Evolutionary conservation across 2,329 filamentous ascomycete species (phyloP), one percentile per base, ranked within the genome.

Genomic region (Fragosphaeria purpurea): DNA sequence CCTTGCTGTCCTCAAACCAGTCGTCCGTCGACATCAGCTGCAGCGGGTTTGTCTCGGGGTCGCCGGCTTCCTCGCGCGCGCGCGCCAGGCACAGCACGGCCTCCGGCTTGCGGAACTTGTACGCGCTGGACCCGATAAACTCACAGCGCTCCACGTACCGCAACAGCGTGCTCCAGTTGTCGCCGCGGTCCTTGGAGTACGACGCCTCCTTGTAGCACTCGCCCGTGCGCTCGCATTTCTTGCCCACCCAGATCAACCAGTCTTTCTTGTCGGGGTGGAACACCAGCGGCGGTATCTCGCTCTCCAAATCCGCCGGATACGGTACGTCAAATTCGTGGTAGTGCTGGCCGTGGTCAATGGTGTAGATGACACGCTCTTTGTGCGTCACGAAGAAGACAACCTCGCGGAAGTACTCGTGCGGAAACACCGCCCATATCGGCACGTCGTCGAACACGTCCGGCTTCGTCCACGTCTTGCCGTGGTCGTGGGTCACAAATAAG

Each of bases 161-260:
- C 51, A 84, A 73, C 41, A 95, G 71, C 6, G 82, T 80, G 48
- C 82, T 70, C 93, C 93, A 98, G 47, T 79, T 75, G 54, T 85
- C 79, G 35, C 91, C 91, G 47, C 88, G 85, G 61, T 95, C 88
- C 35, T 72, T 82, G 38, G 86, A 88, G 51, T 88, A 74, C 43
- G 86, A 88, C 2, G 90, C 88, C 55, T 86, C 80, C 1, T 74
- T 74, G 59, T 86, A 83, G 64, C 90, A 96, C 37, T 78, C 72
- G 4, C 70, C 63, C 35, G 55, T 57, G 35, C 51, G 38, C 42
- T 82, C 77, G 62, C 88, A 94, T 55, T 84, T 78, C 56, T 81
- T 70, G 40, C 90, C 91, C 46, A 85, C 80, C 89, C 90, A 97
- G 54, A 98, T 86, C 42, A 97, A 73, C 88, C 89, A 96, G 60